phyloP scores from a whole-genome alignment of 2,329 filamentous ascomycete genomes.

The Polychaeton citri region DNA sequence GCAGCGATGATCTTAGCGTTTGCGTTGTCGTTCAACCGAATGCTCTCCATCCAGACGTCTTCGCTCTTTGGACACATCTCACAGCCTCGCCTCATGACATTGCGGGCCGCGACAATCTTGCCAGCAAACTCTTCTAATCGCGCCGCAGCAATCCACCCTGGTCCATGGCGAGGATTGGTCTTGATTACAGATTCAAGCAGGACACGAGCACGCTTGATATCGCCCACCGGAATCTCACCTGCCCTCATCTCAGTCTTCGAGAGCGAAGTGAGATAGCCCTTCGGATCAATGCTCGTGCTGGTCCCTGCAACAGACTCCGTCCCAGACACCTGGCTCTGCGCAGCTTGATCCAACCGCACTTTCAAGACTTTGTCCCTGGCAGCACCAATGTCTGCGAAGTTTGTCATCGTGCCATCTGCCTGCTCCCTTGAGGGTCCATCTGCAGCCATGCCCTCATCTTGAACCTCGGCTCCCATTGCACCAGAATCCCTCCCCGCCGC shows the following conservation, averaged over 20 bases:
- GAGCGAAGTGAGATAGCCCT: constrained; percentile 88
- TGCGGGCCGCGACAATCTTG: constrained; percentile 78
- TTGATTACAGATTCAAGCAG: constrained; percentile 94
- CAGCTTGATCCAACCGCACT: constrained; percentile 84
- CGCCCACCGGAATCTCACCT: constrained; percentile 73
- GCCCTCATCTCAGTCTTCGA: constrained; percentile 69
- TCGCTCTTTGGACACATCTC: constrained; percentile 86
- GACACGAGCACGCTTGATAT: constrained; percentile 85
- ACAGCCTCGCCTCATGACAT: constrained; percentile 76
- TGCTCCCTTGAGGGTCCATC: constrained; percentile 33
- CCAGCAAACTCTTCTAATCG: constrained; percentile 86
- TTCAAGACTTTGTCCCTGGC: constrained; percentile 92
- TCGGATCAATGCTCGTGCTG: constrained; percentile 82
- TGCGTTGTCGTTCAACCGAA: constrained; percentile 61
- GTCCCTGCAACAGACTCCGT: constrained; percentile 62
- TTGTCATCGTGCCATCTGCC: constrained; percentile 81
- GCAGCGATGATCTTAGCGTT: constrained; percentile 95
- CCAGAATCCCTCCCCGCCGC: constrained; percentile 68
- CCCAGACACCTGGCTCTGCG: constrained; percentile 40
- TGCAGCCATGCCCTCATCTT: constrained; percentile 50
- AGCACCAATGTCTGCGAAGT: constrained; percentile 94
- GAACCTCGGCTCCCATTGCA: constrained; percentile 79
- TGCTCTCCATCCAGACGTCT: constrained; percentile 92
- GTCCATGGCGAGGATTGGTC: constrained; percentile 87
- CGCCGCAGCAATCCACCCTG: constrained; percentile 91